A percentile compares a stretch with the other conserved stretches of the same genome.
These are phyloP conservation scores for Phialocephala subalpina DNA, from an alignment of 2,329 filamentous ascomycete genomes.

Conservation along the genomic window DNA sequence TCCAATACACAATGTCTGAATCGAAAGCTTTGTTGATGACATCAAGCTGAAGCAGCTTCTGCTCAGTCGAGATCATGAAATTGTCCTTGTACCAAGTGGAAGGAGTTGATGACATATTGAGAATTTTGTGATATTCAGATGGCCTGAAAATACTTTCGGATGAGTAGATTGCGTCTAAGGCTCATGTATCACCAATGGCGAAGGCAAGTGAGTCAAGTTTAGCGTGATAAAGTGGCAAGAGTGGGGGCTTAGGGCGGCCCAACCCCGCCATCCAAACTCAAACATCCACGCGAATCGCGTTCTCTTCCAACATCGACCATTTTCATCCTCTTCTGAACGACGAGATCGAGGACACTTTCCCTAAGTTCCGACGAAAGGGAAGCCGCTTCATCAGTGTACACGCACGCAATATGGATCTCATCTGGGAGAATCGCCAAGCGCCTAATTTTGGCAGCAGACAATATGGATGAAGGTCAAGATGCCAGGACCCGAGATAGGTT, in stretches of 20 bases:
- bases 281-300: not conserved
- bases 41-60: not conserved
- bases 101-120: not conserved
- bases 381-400: not conserved
- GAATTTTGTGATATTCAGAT: not conserved
- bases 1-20: conserved; percentile 2
- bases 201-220: not conserved
- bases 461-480: not conserved
- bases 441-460: not conserved
- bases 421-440: not conserved
- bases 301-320: not conserved
- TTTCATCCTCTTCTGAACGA: not conserved
- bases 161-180: no score
- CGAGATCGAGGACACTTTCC: not conserved
- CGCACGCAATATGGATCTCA: not conserved
- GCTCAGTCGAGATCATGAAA: conserved; percentile 1
- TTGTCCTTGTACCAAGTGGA: not conserved
- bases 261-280: not conserved
- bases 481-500: not conserved
- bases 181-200: no score
- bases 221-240: not conserved
- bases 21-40: conserved; percentile 7
- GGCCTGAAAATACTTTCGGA: not conserved
- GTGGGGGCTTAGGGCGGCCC: not conserved
- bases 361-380: not conserved